Evolutionary conservation across 176 grass and related monocot species (phyloP).

Genomic region (Musa troglodytarum): DNA sequence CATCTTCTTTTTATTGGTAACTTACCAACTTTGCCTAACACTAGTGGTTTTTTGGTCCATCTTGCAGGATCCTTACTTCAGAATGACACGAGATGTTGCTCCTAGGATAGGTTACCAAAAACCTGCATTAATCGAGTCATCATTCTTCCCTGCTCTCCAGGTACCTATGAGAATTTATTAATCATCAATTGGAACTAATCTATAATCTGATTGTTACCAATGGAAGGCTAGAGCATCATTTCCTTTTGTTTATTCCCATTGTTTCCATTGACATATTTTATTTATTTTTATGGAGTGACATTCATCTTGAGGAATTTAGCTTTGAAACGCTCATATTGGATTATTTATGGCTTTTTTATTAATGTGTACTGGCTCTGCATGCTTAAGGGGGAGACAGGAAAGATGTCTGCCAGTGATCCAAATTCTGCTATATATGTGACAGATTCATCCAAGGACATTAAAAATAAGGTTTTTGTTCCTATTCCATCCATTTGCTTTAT

Average conservation of each 20-base stretch:
- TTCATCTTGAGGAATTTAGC: too few relatives aligned
- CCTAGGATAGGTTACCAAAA: constrained; percentile 94
- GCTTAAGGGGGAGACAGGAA: constrained; percentile 74
- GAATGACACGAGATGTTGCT: constrained; percentile 98
- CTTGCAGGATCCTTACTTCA: constrained; percentile 92
- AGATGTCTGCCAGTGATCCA: constrained; percentile 96
- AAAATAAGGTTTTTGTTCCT: constrained; percentile 52
- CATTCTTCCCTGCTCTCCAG: constrained; percentile 98
- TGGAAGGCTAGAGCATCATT: too few relatives aligned
- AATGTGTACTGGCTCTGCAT: not conserved
- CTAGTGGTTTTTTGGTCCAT: not conserved
- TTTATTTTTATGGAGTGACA: too few relatives aligned
- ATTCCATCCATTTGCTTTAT: not conserved
- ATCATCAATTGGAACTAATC: not conserved
- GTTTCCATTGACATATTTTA: too few relatives aligned
- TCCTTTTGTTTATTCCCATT: too few relatives aligned
- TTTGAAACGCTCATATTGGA: too few relatives aligned
- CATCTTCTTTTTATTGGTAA: not conserved
- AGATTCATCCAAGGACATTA: constrained; percentile 80
- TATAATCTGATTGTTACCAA: too few relatives aligned
- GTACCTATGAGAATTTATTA: constrained; percentile 21
- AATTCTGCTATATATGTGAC: constrained; percentile 99
- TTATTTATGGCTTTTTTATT: too few relatives aligned
- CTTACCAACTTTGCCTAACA: not conserved
- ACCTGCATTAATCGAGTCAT: constrained; percentile 84